Evolutionary conservation across 2,329 filamentous ascomycete genomes (phyloP), one percentile per base, ranked within the genome.

Genomic region (Fusarium mundagurra): DNA sequence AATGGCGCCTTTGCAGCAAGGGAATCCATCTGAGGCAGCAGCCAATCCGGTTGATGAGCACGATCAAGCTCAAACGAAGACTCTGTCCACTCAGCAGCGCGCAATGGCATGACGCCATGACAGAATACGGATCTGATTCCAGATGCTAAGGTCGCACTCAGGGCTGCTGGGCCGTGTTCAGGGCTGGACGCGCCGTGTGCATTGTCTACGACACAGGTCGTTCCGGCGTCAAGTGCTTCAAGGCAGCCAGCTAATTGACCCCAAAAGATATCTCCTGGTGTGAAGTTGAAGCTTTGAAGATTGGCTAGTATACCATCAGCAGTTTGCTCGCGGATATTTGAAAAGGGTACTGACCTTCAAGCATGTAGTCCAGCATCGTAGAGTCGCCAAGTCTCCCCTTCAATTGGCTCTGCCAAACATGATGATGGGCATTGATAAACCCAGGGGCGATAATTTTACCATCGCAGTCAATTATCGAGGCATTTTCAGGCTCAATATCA

Each of bases 311-410:
- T 14, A 3, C 1, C 17, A 31, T 66, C 8, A 67, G 38, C 2
- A 5, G 13, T 36, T 33, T 36, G 2, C 27, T 3, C 11, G 4
- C 1, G 3, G 4, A 1, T 7, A n/a, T 3, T 31, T 18, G 20
- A 16, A 4, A 12, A 47, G 6, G 6, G 3, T 10, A 34, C 36
- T 29, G 8, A 29, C 65, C 65, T 48, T 62, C 22, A 9, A 68
- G 39, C 41, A 68, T 67, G 41, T 68, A 68, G 8, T 68, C 65
- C 18, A 68, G 24, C 65, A 68, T 68, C 0, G 64, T 68, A 11
- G 34, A 53, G 16, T 68, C 54, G 2, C 65, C 65, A 8, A 68
- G 65, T 14, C 58, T 44, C 0, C 65, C 65, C 10, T 68, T 68
- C 4, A 68, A 14, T 9, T 68, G 65, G 16, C 47, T 68, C 12